A percentile compares a stretch with the other conserved stretches of the same genome.
Conservation (phyloP, 2,329 filamentous ascomycete species). For the Sarocladiaceae sp. region DNA sequence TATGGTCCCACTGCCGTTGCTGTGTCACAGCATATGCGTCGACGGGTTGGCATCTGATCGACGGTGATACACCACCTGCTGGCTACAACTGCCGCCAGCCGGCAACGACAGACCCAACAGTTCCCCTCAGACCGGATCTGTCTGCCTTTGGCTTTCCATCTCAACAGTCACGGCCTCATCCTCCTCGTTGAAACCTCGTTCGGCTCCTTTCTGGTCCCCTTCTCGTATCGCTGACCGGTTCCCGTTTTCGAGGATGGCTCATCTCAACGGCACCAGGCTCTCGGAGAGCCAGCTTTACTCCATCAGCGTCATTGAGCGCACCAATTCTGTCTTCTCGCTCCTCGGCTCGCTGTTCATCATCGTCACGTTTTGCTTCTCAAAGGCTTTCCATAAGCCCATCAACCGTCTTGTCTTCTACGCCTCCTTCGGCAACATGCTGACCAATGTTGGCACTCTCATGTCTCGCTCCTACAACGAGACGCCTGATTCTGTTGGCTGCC, state of each 20-base stretch:
- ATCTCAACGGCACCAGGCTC: slow-evolving; percentile 1
- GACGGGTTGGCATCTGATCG: not conserved
- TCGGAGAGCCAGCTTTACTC: slow-evolving; percentile 37
- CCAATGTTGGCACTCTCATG: slow-evolving; percentile 71
- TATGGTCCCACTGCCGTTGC: no score
- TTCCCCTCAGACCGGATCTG: no score
- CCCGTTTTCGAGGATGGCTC: not conserved
- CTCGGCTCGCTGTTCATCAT: slow-evolving; percentile 67
- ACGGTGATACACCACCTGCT: slow-evolving; percentile 1
- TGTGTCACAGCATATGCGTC: slow-evolving; percentile 4
- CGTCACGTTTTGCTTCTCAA: slow-evolving; percentile 60
- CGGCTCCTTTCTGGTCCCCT: not conserved
- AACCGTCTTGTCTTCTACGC: slow-evolving; percentile 81
- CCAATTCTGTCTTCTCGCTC: slow-evolving; percentile 64
- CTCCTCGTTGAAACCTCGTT: no score
- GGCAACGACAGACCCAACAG: not conserved
- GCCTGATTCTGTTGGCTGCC: slow-evolving; percentile 49
- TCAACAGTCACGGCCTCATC: no score
- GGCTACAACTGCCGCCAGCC: slow-evolving; percentile 3
- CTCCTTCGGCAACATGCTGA: slow-evolving; percentile 72
- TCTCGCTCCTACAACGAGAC: slow-evolving; percentile 51
- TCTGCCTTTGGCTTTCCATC: no score
- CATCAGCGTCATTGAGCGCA: slow-evolving; percentile 59
- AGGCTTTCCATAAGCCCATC: slow-evolving; percentile 76
- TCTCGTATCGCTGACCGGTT: not conserved